phyloP scores from a whole-genome alignment of 1,284 basidiomycete species.

The Vanrija sp. region DNA sequence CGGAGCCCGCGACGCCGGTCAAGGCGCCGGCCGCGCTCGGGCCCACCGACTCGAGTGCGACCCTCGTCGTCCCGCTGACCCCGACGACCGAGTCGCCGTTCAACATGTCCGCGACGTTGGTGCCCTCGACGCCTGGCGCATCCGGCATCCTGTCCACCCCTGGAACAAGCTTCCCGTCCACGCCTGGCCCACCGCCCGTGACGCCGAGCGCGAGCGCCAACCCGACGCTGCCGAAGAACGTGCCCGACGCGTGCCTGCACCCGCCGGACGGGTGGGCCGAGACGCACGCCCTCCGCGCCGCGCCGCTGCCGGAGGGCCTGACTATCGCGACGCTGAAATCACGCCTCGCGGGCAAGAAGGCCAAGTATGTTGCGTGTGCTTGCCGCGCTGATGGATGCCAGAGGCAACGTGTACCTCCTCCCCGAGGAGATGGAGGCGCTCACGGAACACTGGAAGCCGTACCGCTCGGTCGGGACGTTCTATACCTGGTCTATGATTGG shows the following conservation, averaged over 20 bases:
- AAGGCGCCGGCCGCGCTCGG: neutral
- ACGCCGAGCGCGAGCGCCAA: constrained; percentile 16
- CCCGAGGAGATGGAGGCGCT: constrained; percentile 77
- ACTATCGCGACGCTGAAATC: constrained; percentile 60
- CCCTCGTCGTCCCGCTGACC: constrained; percentile 22
- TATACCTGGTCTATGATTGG: constrained; percentile 49
- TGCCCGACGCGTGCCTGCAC: constrained; percentile 9
- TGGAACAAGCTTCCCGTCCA: neutral
- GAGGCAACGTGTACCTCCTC: constrained; percentile 70
- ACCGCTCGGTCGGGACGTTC: constrained; percentile 62
- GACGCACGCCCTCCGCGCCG: constrained; percentile 15
- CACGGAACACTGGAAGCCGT: constrained; percentile 73
- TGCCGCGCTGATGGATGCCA: constrained; percentile 6
- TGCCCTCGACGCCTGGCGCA: neutral
- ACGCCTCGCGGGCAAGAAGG: constrained; percentile 71
- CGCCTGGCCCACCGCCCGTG: constrained; percentile 10
- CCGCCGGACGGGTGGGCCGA: constrained; percentile 21
- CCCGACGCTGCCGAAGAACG: constrained; percentile 8
- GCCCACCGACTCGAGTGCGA: neutral
- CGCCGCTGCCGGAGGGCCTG: constrained; percentile 61
- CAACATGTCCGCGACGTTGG: neutral
- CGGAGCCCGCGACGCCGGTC: neutral
- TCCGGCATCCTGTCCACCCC: neutral
- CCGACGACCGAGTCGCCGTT: constrained; percentile 20
- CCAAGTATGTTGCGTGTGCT: constrained; percentile 58